Evolutionary conservation across 2,329 filamentous ascomycete species (phyloP).

Genomic region (Phialophora chinensis): DNA sequence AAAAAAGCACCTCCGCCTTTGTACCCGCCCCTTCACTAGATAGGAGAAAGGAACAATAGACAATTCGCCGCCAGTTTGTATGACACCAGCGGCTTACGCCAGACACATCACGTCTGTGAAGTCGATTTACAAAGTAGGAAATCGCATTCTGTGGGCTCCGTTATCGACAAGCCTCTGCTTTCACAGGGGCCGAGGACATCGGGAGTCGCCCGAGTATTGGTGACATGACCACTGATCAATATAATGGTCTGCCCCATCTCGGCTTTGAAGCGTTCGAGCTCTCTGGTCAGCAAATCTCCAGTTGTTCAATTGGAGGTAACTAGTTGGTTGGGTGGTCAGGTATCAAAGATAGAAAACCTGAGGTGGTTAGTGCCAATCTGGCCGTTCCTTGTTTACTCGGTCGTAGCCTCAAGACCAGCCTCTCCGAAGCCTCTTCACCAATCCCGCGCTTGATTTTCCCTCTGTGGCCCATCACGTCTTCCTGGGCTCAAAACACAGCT

Average conservation of each 20-base stretch:
- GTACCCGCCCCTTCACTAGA: not conserved
- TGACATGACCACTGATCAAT: too few species aligned
- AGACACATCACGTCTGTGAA: too few species aligned
- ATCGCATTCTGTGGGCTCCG: too few species aligned
- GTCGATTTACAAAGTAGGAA: too few species aligned
- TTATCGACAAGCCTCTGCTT: too few species aligned
- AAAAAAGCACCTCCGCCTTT: not conserved
- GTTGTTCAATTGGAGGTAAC: not conserved
- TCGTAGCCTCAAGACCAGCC: not conserved
- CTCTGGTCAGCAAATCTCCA: not conserved
- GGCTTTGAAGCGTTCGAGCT: not conserved
- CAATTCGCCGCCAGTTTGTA: not conserved
- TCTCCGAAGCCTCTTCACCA: not conserved
- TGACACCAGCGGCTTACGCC: too few species aligned
- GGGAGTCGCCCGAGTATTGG: too few species aligned
- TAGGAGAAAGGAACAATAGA: not conserved
- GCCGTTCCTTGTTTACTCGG: not conserved
- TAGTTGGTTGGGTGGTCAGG: not conserved
- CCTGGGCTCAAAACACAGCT: conserved; percentile 25
- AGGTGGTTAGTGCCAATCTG: not conserved
- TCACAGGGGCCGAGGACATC: too few species aligned
- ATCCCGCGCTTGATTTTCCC: not conserved
- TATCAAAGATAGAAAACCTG: not conserved
- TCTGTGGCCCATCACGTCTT: not conserved
- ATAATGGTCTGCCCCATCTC: too few species aligned